phyloP scores from a whole-genome alignment of 78 protist species.

The Planoprotostelium fungivorum region DNA sequence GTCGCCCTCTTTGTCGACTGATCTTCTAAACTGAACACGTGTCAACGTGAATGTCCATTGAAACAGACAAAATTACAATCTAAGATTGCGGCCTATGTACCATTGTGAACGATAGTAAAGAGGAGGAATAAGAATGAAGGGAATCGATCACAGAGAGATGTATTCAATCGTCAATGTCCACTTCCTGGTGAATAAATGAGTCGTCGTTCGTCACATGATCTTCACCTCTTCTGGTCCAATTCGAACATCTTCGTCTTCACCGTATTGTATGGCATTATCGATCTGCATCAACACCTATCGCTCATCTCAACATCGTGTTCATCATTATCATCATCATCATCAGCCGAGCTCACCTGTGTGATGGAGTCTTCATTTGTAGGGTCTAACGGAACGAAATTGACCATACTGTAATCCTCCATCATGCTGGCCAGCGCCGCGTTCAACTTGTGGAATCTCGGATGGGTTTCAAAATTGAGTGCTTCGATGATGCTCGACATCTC shows the following conservation, averaged over 20 bases:
- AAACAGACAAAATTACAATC: too few relatives aligned
- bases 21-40: too few relatives aligned
- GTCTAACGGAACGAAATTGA: constrained; percentile 77
- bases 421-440: not conserved
- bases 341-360: not conserved
- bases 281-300: constrained; percentile 25
- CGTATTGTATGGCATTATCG: constrained; percentile 85
- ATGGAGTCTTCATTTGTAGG: constrained; percentile 35
- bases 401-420: constrained; percentile 80
- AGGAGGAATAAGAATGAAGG: too few relatives aligned
- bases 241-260: constrained; percentile 76
- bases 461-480: not conserved
- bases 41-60: too few relatives aligned
- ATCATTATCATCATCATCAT: not conserved
- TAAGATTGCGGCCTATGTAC: too few relatives aligned
- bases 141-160: too few relatives aligned
- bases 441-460: not conserved
- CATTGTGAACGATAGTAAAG: too few relatives aligned
- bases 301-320: constrained; percentile 26
- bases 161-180: too few relatives aligned
- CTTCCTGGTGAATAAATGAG: too few relatives aligned
- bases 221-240: too few relatives aligned
- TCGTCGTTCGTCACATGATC: too few relatives aligned
- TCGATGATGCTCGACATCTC: not conserved
- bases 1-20: too few relatives aligned